Percentiles rank a stretch among this genome's conserved stretches.
Conservation (phyloP, 495 filamentous ascomycete species). For the Ascodesmis nigricans region DNA sequence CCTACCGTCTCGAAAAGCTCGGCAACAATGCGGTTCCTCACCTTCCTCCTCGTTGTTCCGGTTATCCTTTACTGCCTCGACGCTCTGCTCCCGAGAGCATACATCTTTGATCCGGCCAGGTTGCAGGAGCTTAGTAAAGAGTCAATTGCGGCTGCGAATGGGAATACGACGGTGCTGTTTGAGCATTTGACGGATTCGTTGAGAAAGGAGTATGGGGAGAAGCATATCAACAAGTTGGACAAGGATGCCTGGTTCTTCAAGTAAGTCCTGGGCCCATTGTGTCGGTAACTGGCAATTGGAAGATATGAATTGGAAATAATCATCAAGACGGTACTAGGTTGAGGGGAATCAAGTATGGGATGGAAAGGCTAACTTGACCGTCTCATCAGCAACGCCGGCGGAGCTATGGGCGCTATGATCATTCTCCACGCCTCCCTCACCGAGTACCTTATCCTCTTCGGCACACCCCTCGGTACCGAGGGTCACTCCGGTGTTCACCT, state of each 20-base stretch:
- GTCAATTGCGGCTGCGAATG: conserved; percentile 47
- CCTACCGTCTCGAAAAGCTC: no score
- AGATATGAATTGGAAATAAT: no score
- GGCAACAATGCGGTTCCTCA: conserved; percentile 23
- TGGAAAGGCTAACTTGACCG: no score
- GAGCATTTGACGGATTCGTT: conserved; percentile 29
- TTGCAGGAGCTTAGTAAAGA: conserved; percentile 45
- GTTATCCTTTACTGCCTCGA: conserved; percentile 42
- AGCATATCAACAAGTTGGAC: conserved; percentile 31
- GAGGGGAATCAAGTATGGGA: no score
- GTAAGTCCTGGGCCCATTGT: conserved; percentile 16
- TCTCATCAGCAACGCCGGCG: conserved; percentile 43
- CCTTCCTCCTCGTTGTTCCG: conserved; percentile 35
- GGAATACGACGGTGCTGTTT: conserved; percentile 37
- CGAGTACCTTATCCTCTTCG: conserved; percentile 66
- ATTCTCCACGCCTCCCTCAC: conserved; percentile 60
- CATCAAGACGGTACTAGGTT: no score
- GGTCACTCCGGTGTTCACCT: conserved; percentile 72
- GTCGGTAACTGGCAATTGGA: not conserved
- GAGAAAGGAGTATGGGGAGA: conserved; percentile 26
- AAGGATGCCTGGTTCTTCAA: conserved; percentile 50
- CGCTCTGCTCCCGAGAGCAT: conserved; percentile 47
- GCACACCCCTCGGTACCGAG: conserved; percentile 69
- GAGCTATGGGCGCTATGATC: conserved; percentile 78
- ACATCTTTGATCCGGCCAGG: conserved; percentile 47